These are phyloP conservation scores for Ascomycota sp. DNA, from an alignment of 2,329 filamentous ascomycete genomes.

Conservation along the genomic window DNA sequence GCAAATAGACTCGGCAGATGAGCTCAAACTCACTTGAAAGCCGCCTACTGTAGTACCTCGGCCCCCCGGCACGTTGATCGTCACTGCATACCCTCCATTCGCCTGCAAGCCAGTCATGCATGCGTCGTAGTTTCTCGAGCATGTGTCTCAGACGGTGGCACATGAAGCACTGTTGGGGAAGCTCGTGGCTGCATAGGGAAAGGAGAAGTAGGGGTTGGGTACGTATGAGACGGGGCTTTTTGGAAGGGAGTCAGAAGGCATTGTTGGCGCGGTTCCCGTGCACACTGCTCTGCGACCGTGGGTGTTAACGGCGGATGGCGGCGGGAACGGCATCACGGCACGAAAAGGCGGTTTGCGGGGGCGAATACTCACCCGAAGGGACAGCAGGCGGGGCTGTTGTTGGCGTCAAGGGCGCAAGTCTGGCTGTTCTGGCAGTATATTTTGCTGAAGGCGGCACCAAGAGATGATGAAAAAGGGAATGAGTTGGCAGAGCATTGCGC, in stretches of 20 bases:
- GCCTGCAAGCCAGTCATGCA: constrained; percentile 29
- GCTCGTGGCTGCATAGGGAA: constrained; percentile 33
- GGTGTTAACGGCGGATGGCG: too few relatives aligned
- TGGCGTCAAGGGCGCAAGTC: constrained; percentile 26
- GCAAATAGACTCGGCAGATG: constrained; percentile 32
- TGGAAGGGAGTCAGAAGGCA: constrained; percentile 15
- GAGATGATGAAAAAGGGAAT: constrained; percentile 25
- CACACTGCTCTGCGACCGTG: constrained; percentile 32
- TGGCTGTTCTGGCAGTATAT: constrained; percentile 32
- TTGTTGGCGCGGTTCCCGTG: constrained; percentile 30
- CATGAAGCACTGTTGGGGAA: constrained; percentile 31
- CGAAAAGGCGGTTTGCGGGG: too few relatives aligned
- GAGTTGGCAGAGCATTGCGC: constrained; percentile 26
- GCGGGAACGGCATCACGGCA: too few relatives aligned
- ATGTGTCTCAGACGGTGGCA: constrained; percentile 27
- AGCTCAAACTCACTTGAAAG: constrained; percentile 16
- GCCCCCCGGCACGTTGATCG: constrained; percentile 32
- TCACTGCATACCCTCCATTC: constrained; percentile 26
- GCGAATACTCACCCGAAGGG: constrained; percentile 22
- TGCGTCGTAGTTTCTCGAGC: constrained; percentile 30
- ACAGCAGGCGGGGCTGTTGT: constrained; percentile 31
- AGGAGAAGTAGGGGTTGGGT: constrained; percentile 36
- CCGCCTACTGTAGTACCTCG: constrained; percentile 30
- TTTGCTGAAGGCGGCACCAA: constrained; percentile 23
- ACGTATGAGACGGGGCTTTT: constrained; percentile 28